Evolutionary conservation across 495 filamentous ascomycete genomes (phyloP).

Genomic region (Hyphodiscus hymeniophilus): DNA sequence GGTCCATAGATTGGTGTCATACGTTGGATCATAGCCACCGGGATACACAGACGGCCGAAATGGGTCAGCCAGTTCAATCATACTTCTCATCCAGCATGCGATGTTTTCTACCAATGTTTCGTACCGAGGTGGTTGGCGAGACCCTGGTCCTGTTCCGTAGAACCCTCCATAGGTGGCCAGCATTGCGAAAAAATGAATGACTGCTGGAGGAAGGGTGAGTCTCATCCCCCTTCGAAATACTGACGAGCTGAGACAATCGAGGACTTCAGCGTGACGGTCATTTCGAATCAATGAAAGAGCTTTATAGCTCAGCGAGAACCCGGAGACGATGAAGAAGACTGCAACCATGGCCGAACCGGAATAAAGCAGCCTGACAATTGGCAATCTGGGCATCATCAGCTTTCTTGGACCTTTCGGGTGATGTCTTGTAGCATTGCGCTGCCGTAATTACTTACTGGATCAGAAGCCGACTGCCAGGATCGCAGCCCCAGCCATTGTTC

Average conservation of each 20-base stretch:
- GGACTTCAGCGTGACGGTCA: slow-evolving; percentile 27
- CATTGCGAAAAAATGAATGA: slow-evolving; percentile 8
- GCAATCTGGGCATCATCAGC: slow-evolving; percentile 25
- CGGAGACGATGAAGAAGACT: slow-evolving; percentile 66
- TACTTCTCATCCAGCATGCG: not conserved
- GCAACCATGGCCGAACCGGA: slow-evolving; percentile 61
- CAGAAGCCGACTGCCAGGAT: no score
- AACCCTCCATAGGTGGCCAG: slow-evolving; percentile 1
- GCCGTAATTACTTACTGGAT: no score
- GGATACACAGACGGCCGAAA: not conserved
- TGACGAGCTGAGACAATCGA: slow-evolving; percentile 39
- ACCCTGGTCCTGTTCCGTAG: not conserved
- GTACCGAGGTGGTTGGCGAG: not conserved
- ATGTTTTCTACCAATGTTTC: slow-evolving; percentile 1
- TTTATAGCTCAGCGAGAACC: slow-evolving; percentile 57
- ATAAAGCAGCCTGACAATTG: slow-evolving; percentile 50
- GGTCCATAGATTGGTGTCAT: slow-evolving; percentile 63
- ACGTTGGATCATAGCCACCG: not conserved
- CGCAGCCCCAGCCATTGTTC: no score
- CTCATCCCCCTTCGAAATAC: slow-evolving; percentile 55
- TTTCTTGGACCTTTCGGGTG: no score
- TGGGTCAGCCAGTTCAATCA: not conserved
- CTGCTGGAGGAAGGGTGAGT: slow-evolving; percentile 43
- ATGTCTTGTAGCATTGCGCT: no score
- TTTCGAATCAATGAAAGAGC: slow-evolving; percentile 46